phyloP scores from a whole-genome alignment of 1,284 basidiomycete genomes.

The Moesziomyces antarcticus region DNA sequence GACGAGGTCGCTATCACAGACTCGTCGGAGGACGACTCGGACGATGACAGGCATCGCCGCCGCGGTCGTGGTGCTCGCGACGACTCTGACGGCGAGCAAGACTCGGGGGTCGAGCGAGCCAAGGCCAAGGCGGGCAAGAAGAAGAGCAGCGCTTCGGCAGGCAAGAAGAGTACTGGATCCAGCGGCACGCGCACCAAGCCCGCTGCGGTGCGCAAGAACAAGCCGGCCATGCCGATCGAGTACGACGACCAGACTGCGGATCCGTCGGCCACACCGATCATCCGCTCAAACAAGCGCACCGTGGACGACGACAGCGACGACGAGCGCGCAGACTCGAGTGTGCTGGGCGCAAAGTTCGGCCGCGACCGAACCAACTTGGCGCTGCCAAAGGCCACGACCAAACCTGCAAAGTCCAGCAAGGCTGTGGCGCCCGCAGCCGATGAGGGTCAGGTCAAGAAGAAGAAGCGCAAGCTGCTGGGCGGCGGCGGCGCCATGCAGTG shows the following conservation, averaged over 20 bases:
- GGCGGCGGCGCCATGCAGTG: constrained; percentile 28
- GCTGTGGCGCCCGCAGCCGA: neutral
- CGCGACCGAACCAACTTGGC: constrained; percentile 39
- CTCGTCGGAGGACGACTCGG: constrained; percentile 33
- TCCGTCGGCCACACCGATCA: constrained; percentile 45
- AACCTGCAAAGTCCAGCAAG: constrained; percentile 5
- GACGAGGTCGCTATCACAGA: constrained; percentile 43
- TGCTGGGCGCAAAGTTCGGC: constrained; percentile 27
- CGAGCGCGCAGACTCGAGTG: constrained; percentile 18
- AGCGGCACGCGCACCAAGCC: constrained; percentile 3
- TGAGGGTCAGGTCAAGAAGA: constrained; percentile 31
- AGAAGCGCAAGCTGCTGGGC: constrained; percentile 42
- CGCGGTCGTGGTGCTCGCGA: neutral
- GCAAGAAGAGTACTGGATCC: constrained; percentile 1
- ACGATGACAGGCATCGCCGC: constrained; percentile 4
- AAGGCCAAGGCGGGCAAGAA: constrained; percentile 12
- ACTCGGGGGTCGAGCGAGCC: constrained; percentile 12
- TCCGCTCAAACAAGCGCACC: constrained; percentile 30
- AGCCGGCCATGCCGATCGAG: constrained; percentile 24
- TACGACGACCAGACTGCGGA: constrained; percentile 44
- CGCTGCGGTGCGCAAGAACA: constrained; percentile 7
- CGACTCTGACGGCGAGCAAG: constrained; percentile 6
- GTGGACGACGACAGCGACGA: constrained; percentile 11
- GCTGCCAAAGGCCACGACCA: neutral
- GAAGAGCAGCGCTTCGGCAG: constrained; percentile 1